phyloP scores from a whole-genome alignment of 805 yeast genomes.

The Dipodascus albidus region DNA sequence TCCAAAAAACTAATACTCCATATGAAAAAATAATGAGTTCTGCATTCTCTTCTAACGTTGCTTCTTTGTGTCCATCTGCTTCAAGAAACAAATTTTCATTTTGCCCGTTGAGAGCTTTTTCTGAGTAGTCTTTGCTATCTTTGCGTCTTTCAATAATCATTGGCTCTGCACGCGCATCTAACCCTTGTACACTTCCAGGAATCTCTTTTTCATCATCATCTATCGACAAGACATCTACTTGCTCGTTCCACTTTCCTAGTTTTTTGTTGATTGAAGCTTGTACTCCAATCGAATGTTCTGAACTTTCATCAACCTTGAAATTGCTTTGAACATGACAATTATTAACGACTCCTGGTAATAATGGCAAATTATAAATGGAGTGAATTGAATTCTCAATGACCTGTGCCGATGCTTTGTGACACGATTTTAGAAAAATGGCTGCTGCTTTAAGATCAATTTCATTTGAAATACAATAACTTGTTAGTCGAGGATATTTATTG shows the following conservation, averaged over 20 bases:
- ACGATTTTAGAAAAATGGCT: neutral
- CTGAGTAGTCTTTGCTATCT: too few species aligned
- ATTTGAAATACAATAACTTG: neutral
- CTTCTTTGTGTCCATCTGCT: neutral
- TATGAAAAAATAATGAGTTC: conserved; percentile 84
- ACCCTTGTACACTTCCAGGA: too few species aligned
- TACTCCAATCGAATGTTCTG: neutral
- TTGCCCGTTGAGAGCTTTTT: neutral
- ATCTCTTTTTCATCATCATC: neutral
- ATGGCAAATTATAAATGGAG: neutral
- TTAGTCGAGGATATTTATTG: neutral
- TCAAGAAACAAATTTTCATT: too few species aligned
- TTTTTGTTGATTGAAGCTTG: neutral
- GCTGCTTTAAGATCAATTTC: neutral
- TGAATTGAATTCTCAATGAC: neutral
- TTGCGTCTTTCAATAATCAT: neutral
- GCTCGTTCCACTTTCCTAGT: neutral
- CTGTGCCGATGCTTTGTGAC: neutral
- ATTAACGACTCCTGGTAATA: neutral
- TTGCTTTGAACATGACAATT: neutral
- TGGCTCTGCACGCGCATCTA: neutral
- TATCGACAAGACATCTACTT: neutral
- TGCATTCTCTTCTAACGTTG: conserved; percentile 40
- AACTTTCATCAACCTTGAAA: neutral
- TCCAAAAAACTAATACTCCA: conserved; percentile 97